Evolutionary conservation across 1,284 basidiomycete genomes (phyloP).

Genomic region (Marasmius sp.): DNA sequence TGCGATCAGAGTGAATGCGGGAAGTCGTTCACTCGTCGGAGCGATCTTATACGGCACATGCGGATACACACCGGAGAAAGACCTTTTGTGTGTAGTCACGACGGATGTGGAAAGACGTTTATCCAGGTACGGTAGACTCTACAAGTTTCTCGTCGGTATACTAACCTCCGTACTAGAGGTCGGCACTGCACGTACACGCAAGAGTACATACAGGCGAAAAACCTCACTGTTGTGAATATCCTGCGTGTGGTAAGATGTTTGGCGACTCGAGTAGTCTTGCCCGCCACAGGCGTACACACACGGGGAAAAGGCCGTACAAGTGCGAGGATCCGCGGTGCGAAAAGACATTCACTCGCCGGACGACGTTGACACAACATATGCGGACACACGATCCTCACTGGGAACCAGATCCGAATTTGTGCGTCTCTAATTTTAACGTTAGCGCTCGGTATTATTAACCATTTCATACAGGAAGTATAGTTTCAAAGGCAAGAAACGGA

Average conservation of each 20-base stretch:
- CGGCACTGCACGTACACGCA: constrained; percentile 82
- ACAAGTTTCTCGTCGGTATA: constrained; percentile 8
- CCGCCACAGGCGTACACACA: constrained; percentile 85
- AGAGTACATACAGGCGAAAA: constrained; percentile 90
- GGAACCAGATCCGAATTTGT: constrained; percentile 81
- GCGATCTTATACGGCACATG: constrained; percentile 77
- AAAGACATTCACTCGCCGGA: constrained; percentile 82
- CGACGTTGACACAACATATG: constrained; percentile 81
- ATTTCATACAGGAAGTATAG: constrained; percentile 59
- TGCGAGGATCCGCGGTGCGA: constrained; percentile 78
- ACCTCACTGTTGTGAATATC: constrained; percentile 85
- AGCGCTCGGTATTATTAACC: constrained; percentile 10
- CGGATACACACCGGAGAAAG: constrained; percentile 89
- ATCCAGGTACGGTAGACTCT: constrained; percentile 62
- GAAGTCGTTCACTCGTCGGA: constrained; percentile 75
- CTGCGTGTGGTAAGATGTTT: constrained; percentile 81
- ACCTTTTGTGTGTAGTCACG: constrained; percentile 71
- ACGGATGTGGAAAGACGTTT: constrained; percentile 80
- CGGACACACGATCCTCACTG: constrained; percentile 77
- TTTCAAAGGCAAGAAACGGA: constrained; percentile 70
- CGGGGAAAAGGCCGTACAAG: constrained; percentile 79
- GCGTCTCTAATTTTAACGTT: constrained; percentile 27
- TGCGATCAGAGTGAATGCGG: constrained; percentile 67
- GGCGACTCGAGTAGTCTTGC: constrained; percentile 87
- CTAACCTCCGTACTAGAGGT: constrained; percentile 51